Conservation (phyloP, 2,329 filamentous ascomycete genomes). For the Neofusicoccum sp. region DNA sequence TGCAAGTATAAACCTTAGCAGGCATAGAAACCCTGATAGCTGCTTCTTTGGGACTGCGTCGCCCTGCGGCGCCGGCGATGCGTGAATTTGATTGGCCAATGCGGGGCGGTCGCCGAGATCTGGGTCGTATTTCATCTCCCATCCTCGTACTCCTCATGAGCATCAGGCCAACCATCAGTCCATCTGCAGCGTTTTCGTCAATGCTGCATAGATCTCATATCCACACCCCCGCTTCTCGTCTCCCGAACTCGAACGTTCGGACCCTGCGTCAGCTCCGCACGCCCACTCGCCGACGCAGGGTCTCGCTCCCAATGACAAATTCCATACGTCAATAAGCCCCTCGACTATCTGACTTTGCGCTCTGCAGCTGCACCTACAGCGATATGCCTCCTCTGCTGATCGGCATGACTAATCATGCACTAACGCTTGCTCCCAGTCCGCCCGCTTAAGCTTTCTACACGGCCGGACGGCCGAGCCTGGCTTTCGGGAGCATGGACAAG, state of each 20-base stretch:
- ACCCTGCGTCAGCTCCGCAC: background rate
- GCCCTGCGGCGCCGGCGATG: background rate
- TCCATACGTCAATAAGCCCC: background rate
- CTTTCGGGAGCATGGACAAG: background rate
- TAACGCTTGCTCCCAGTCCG: background rate
- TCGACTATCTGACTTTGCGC: background rate
- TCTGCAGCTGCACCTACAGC: background rate
- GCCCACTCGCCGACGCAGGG: conserved; percentile 6
- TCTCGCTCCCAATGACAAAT: background rate
- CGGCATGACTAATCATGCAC: background rate
- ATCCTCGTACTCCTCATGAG: conserved; percentile 6
- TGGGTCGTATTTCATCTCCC: conserved; percentile 16
- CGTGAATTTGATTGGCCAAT: background rate
- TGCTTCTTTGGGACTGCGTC: background rate
- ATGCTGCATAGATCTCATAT: conserved; percentile 14
- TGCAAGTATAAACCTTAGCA: background rate
- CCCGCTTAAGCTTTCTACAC: background rate
- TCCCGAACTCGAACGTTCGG: conserved; percentile 16
- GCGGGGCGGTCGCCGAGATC: background rate
- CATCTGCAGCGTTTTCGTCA: background rate
- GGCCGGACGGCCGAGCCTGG: background rate
- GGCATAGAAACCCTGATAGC: background rate
- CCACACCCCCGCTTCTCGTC: conserved; percentile 7
- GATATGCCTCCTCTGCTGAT: background rate
- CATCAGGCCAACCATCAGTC: conserved; percentile 3